A percentile compares a stretch with the other conserved stretches of the same genome.
Conservation (phyloP, 495 filamentous ascomycete species). For the Recurvomyces mirabilis region DNA sequence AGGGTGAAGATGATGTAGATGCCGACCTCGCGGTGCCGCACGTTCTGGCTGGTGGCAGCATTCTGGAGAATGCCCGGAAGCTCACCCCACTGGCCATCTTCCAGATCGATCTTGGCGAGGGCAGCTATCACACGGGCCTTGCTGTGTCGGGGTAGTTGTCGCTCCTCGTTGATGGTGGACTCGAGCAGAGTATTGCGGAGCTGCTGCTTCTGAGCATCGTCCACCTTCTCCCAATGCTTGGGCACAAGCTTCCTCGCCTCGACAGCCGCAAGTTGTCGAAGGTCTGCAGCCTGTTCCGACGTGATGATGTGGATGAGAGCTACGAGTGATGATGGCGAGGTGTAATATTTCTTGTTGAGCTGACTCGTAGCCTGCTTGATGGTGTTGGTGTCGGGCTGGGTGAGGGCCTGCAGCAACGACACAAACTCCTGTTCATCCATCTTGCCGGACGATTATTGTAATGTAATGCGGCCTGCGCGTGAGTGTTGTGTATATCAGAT, state of each 20-base stretch:
- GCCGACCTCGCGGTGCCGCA: constrained; percentile 75
- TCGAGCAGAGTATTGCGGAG: constrained; percentile 74
- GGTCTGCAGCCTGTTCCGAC: constrained; percentile 54
- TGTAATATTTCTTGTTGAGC: constrained; percentile 85
- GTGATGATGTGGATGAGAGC: constrained; percentile 76
- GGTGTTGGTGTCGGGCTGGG: constrained; percentile 55
- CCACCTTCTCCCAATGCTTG: constrained; percentile 69
- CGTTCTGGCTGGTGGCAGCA: constrained; percentile 57
- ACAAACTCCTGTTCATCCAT: constrained; percentile 42
- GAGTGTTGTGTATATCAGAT: not conserved
- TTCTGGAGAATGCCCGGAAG: constrained; percentile 63
- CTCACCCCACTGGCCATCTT: constrained; percentile 77
- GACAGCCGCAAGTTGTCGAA: constrained; percentile 83
- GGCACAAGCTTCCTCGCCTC: constrained; percentile 68
- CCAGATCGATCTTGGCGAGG: constrained; percentile 74
- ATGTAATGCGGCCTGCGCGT: not conserved
- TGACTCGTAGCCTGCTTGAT: constrained; percentile 84
- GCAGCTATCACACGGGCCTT: constrained; percentile 77
- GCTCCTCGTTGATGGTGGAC: constrained; percentile 65
- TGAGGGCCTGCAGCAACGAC: constrained; percentile 34
- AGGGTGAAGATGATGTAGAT: constrained; percentile 88
- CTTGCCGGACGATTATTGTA: not conserved
- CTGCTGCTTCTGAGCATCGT: constrained; percentile 56
- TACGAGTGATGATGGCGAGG: constrained; percentile 67
- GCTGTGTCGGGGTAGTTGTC: constrained; percentile 66